Base-by-base conservation (phyloP, 2,329 filamentous ascomycete species). In the Alternaria sp. region DNA sequence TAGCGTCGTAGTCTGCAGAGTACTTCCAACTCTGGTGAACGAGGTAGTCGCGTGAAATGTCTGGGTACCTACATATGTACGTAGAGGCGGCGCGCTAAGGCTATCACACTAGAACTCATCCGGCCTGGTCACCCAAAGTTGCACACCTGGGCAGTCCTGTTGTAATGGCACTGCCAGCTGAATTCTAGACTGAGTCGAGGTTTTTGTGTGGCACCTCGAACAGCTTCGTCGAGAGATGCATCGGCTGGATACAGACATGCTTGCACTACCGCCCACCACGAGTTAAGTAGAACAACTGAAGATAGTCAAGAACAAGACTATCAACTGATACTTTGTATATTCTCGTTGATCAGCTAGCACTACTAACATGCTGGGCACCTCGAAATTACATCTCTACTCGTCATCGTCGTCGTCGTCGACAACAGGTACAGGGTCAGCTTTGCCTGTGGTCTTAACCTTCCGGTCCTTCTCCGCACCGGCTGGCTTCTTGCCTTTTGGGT, bases 401-500 rank as follows among this genome's bases (percentile, higher is more conserved):
- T 75, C 71, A 14, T 77, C 71, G n/a, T 73, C 74, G 26, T 71
- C 73, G 21, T 76, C 77, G 25, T 71, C 72, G 28, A 75, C 74
- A 30, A 79, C 77, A 63, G 76, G 75, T 25, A 76, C 74, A 28
- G 74, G 61, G 54, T 73, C 75, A 37, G 70, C 67, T 49, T 71
- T 71, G 44, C 69, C 67, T 11, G 73, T 76, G 6, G 72, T 63
- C 67, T 75, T 76, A 57, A 74, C 77, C 54, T 79, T 78, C 44
- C 73, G 66, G 58, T 75, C 71, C 62, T 78, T 78, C 64, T 78
- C 75, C 23, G 71, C 73, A 37, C 71, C 74, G 41, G 77, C 72
- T 41, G 74, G 69, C 71, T 78, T 79, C 72, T 84, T 74, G 58
- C 80, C 66, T 65, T 73, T 69, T 41, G 71, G 69, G 43, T 74